phyloP scores from a whole-genome alignment of 257 asterid species.

The Plantago ovata region DNA sequence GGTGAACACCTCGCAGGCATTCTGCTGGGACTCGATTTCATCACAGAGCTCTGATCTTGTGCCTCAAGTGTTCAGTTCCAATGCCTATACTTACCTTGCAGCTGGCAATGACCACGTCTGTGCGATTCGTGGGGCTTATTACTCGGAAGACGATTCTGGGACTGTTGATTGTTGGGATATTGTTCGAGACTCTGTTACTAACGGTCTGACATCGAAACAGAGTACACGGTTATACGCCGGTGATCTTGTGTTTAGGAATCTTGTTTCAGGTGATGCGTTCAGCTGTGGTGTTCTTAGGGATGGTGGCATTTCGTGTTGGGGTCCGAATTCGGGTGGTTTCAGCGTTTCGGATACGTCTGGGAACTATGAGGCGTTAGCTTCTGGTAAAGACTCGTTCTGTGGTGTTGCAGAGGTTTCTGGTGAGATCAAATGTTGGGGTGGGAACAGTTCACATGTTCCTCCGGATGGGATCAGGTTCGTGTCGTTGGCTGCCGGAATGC shows the following conservation, averaged over 20 bases:
- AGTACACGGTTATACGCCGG: conserved; percentile 41
- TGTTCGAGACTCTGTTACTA: conserved; percentile 24
- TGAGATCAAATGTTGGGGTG: conserved; percentile 80
- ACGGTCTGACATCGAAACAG: conserved; percentile 36
- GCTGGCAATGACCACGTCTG: conserved; percentile 84
- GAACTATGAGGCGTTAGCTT: conserved; percentile 38
- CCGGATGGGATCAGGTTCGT: conserved; percentile 60
- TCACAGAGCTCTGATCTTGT: conserved; percentile 55
- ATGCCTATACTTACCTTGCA: conserved; percentile 63
- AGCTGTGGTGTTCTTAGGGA: conserved; percentile 61
- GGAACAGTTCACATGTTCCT: conserved; percentile 29
- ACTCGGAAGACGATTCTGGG: conserved; percentile 50
- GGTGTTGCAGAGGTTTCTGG: conserved; percentile 52
- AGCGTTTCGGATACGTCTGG: conserved; percentile 37
- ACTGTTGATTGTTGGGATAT: conserved; percentile 89
- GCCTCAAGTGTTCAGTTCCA: conserved; percentile 38
- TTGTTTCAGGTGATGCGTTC: conserved; percentile 88
- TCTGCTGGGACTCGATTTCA: conserved; percentile 56
- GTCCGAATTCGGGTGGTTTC: conserved; percentile 51
- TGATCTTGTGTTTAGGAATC: conserved; percentile 32
- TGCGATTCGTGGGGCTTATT: conserved; percentile 72
- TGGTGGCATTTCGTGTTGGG: conserved; percentile 75
- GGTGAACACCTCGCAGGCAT: conserved; percentile 66
- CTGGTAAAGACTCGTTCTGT: conserved; percentile 61
- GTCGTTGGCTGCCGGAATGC: conserved; percentile 61